A percentile compares a stretch with the other conserved stretches of the same genome.
phyloP scores from a whole-genome alignment of 1,284 basidiomycete genomes.

The Prillingera fragicola region DNA sequence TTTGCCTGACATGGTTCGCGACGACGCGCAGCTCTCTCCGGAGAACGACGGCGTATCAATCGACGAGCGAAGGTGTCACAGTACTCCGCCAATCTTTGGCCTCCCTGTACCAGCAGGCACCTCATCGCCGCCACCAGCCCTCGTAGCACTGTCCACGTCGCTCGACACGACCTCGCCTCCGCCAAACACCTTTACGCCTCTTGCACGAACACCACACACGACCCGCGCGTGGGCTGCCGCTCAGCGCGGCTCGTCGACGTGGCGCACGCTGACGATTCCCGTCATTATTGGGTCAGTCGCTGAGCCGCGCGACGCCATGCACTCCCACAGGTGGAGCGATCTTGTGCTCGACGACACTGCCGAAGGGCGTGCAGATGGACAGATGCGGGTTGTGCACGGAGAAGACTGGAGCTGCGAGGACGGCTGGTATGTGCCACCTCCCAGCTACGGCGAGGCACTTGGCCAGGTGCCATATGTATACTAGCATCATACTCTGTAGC shows the following conservation, averaged over 20 bases:
- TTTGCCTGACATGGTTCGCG: no score
- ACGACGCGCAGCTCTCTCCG: no score
- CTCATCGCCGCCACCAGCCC: no score
- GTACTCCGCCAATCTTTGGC: no score
- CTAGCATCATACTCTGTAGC: not conserved
- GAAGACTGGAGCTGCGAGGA: conserved; percentile 29
- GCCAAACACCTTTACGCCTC: no score
- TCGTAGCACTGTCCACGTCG: no score
- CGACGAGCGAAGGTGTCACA: no score
- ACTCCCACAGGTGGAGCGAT: conserved; percentile 34
- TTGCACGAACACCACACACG: no score
- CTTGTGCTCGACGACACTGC: conserved; percentile 28
- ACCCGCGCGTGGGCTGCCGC: conserved; percentile 4
- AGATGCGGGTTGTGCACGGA: conserved; percentile 28
- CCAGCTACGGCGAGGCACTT: conserved; percentile 31
- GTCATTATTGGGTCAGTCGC: conserved; percentile 49
- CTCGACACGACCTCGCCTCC: no score
- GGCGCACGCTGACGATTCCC: conserved; percentile 45
- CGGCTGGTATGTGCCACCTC: conserved; percentile 41
- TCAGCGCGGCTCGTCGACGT: conserved; percentile 21
- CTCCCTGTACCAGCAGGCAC: no score
- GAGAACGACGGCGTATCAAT: conserved; percentile 1
- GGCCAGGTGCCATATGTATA: conserved; percentile 29
- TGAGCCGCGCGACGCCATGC: conserved; percentile 44
- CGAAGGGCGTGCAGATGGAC: conserved; percentile 7